Base-by-base conservation (phyloP, 2,329 filamentous ascomycete genomes). In the Knoxdaviesia capensis region DNA sequence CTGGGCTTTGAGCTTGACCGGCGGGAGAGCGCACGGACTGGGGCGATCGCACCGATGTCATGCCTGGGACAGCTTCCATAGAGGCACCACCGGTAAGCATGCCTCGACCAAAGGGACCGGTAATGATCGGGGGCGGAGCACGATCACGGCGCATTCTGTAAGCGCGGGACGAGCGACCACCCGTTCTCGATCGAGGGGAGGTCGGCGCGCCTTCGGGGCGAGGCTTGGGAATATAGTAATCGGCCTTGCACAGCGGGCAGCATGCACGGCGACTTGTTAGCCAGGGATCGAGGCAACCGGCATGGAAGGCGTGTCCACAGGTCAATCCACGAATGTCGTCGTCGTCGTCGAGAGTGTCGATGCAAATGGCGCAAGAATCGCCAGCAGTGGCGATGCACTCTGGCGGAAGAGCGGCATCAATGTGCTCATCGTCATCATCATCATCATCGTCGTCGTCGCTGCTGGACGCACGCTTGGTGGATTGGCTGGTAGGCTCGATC, bases 221-320 rank as follows among this genome's bases (percentile, higher is more conserved):
- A 41, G 86, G 84, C 61, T 96, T 96, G 0, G 90, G 88, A 3
- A 85, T 79, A 58, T 93, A 96, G 59, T 96, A 98, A 55, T 98
- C 90, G 36, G 88, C 84, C 63, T 98, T 98, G 68, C 90, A 98
- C 6, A 98, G 76, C 5, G 90, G 90, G 57, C 90, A 98, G 64
- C 88, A 96, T 30, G 90, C 90, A 49, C 88, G 79, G 48, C 90
- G 76, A 54, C 82, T 87, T 7, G 90, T 98, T 48, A 98, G 64
- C 90, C 90, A 98, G 7, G 90, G 90, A 52, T 98, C 90, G 40
- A 98, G 74, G 55, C 90, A 98, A 35, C 80, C 83, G 41, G 86
- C 87, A 57, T 98, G 90, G 71, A 96, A 98, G 42, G 88, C 87
- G 59, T 98, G 90, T n/a, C 90, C 90, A 54, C 90, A 98, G 4